phyloP scores from a whole-genome alignment of 1,139 yeast genomes.

The Fermentozyma sake region DNA sequence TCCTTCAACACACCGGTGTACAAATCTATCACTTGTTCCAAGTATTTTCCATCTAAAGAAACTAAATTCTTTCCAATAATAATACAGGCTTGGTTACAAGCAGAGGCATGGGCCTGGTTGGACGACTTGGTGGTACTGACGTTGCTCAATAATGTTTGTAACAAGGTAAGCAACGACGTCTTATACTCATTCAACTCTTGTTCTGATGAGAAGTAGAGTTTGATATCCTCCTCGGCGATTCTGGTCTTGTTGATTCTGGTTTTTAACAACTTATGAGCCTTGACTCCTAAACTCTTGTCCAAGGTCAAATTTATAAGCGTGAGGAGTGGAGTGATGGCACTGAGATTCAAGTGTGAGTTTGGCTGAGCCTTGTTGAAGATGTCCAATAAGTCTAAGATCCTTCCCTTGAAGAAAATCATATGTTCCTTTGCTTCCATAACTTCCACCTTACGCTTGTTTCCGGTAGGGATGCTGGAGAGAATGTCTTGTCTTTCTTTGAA shows the following conservation, averaged over 20 bases:
- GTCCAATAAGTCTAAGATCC: slow-evolving; percentile 75
- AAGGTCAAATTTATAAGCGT: slow-evolving; percentile 59
- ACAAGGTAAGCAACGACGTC: slow-evolving; percentile 17
- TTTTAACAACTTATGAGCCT: slow-evolving; percentile 70
- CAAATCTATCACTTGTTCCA: slow-evolving; percentile 45
- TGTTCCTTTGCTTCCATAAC: slow-evolving; percentile 73
- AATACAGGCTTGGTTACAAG: slow-evolving; percentile 61
- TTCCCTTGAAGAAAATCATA: slow-evolving; percentile 72
- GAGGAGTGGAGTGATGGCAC: slow-evolving; percentile 56
- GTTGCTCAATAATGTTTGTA: slow-evolving; percentile 36
- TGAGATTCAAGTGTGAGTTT: slow-evolving; percentile 35
- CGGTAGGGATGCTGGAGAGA: slow-evolving; percentile 46
- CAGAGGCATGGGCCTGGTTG: slow-evolving; percentile 48
- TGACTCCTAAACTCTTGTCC: slow-evolving; percentile 66
- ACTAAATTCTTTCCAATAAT: slow-evolving; percentile 57
- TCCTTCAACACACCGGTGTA: slow-evolving; percentile 52
- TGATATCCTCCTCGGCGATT: slow-evolving; percentile 19
- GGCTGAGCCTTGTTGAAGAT: slow-evolving; percentile 49
- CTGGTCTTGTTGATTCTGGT: slow-evolving; percentile 56
- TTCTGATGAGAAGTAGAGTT: slow-evolving; percentile 14
- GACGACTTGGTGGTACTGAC: slow-evolving; percentile 38
- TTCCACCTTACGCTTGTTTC: slow-evolving; percentile 66
- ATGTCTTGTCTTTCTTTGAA: slow-evolving; percentile 78
- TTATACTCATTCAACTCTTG: slow-evolving; percentile 14
- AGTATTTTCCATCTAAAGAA: slow-evolving; percentile 22